Evolutionary conservation across 768 basidiomycete genomes (phyloP), one percentile per base, ranked within the genome.

Genomic region (Suillus cothurnatus): DNA sequence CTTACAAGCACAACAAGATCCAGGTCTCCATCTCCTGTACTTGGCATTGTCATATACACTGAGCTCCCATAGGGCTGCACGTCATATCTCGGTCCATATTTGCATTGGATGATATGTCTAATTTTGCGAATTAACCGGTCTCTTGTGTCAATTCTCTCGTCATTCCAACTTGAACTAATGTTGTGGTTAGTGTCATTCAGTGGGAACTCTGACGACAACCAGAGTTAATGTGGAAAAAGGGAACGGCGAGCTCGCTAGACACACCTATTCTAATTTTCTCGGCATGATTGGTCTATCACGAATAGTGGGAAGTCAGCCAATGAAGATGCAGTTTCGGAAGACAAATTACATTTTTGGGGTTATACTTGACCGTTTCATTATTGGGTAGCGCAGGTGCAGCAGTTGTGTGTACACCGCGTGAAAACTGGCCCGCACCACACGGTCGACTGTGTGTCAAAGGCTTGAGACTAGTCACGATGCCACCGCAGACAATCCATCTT

Each of bases 1-100:
- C 82, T 64, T 62, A 88, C 87, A 3, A 86, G 62, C 47, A 89
- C 72, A 11, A 85, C 78, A 56, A 87, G 67, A 69, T 88, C 86
- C 55, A 88, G 70, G 69, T 88, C 86, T 66, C 85, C 60, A 43
- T 47, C 26, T 5, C 34, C 19, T 12, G 39, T 31, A 31, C 8
- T 43, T 43, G 47, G 4, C 26, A 17, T 21, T 9, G 28, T 23
- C 38, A 84, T 84, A 70, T 86, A 86, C 68, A 75, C 73, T 21
- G 81, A 79, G 65, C 86, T 87, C 38, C 86, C 86, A 69, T 86
- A 88, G 1, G 75, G 62, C 32, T 73, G 68, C 4, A 85, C 76
- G 4, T 39, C 56, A 70, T 80, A 85, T 41, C 64, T 28, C 7
- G 6, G 2, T 6, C 81, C 82, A 66, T 73, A 84, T 7, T 52